These are phyloP conservation scores for Solanum chacoense DNA, from an alignment of 305 asterid species.

Conservation along the genomic window DNA sequence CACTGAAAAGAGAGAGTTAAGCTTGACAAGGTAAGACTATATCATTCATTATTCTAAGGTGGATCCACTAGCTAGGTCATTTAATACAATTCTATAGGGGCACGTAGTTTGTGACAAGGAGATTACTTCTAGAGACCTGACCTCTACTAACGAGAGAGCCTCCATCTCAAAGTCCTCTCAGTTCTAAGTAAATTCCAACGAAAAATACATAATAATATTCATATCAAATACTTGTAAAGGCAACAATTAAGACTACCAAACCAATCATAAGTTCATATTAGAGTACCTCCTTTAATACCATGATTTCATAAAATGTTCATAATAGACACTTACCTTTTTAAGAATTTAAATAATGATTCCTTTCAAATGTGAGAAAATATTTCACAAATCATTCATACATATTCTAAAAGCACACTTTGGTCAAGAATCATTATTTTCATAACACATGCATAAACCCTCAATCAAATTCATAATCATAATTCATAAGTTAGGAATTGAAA, in stretches of 20 bases:
- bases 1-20: not conserved
- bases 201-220: not conserved
- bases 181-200: not conserved
- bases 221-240: not conserved
- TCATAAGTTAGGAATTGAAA: not conserved
- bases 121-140: not conserved
- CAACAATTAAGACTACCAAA: not conserved
- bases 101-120: not conserved
- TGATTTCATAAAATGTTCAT: not conserved
- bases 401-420: not conserved
- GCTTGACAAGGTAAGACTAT: not conserved
- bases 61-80: not conserved
- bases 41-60: not conserved
- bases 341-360: not conserved
- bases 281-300: not conserved
- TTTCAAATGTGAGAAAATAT: not conserved
- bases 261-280: not conserved
- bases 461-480: not conserved
- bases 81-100: not conserved
- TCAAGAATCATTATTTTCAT: not conserved
- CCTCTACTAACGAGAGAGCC: not conserved
- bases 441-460: too few relatives aligned
- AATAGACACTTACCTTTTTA: not conserved
- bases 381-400: not conserved
- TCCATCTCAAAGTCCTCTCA: not conserved